Evolutionary conservation across 257 asterid species (phyloP), one percentile per base, ranked within the genome.

Genomic region (Primulina tabacum): DNA sequence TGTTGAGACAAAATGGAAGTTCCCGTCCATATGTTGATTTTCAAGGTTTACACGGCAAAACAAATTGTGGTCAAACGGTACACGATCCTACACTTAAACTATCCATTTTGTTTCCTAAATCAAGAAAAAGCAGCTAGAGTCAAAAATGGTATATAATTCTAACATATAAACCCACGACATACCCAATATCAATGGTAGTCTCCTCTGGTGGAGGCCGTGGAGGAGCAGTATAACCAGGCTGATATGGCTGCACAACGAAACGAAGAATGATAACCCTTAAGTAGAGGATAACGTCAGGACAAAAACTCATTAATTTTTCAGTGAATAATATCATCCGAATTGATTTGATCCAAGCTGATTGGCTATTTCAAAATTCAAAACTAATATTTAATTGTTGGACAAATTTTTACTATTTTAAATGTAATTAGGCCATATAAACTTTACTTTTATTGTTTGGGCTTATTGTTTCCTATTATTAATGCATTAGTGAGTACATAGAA

Each of bases 141-240:
- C 30, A 28, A 24, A 1, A 24, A 0, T 24, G 26, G 26, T 24
- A 24, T 24, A 24, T 24, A 24, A 24, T 24, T 24, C 26, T 24
- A 24, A 24, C 26, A 24, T 24, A 24, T 24, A 24, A 24, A 28
- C 4, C 35, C 67, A 77, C n/a, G 28, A 6, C 80, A 82, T 83
- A 91, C 99, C 97, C 97, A 43, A 94, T 89, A 83, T 91, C 99
- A 47, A 94, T 88, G 67, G 84, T 71, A 61, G 97, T 85, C 79
- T 94, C 99, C 47, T 84, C 96, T 1, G 93, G 73, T 64, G 81
- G 90, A 61, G 96, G 88, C 11, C 90, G 88, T 60, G 97, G 96
- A 74, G 90, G 76, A 64, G 96, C 90, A 66, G 88, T 89, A 79
- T 94, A 94, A 71, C 95, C 96, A 79, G 97, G 84, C 62, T 88